Base-by-base conservation (phyloP, 805 yeast species). In the Candida sphagnicola region DNA sequence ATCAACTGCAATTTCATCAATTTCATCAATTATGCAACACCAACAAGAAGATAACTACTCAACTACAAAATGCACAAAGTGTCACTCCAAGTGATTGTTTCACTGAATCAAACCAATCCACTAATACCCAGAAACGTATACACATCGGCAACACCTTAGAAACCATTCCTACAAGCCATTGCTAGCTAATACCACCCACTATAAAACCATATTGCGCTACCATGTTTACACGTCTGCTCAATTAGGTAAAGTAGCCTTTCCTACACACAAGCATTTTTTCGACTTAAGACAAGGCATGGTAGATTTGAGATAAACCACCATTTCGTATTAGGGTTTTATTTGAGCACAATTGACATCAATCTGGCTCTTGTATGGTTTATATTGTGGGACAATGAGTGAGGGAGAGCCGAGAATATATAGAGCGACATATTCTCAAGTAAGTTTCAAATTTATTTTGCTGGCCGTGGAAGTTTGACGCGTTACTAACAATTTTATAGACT, bases 371-470 rank as follows among this genome's bases (percentile, higher is more conserved):
- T 33, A 33, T 33, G 35, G 35, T 23, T 31, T 33, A 23, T n/a
- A 33, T 6, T 10, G n/a, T 19, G 8, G 18, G 28, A 26, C 25
- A 28, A 61, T 61, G 67, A 51, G 65, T 31, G 43, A 40, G 37
- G 61, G 50, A 42, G 62, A 56, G 33, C 68, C 72, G 23, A 51
- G 56, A 49, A 72, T 68, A 43, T 68, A 62, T 50, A 65, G 68
- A 39, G 73, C 74, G 44, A 68, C 73, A 12, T 68, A 68, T 47
- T 67, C 72, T 35, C 65, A 59, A 48, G 74, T 68, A 63, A 46
- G 74, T 66, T 41, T 24, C n/a, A 8, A 21, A 18, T 8, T 31
- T n/a, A 14, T 38, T 24, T 31, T 28, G 39, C 6, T 8, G 25
- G 18, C n/a, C n/a, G n/a, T n/a, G n/a, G n/a, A 18, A 19, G 5